Percentiles rank a stretch among this genome's conserved stretches.
Evolutionary conservation across 2,329 filamentous ascomycete genomes (phyloP).

Genomic region (Cordyceps fumosorosea): DNA sequence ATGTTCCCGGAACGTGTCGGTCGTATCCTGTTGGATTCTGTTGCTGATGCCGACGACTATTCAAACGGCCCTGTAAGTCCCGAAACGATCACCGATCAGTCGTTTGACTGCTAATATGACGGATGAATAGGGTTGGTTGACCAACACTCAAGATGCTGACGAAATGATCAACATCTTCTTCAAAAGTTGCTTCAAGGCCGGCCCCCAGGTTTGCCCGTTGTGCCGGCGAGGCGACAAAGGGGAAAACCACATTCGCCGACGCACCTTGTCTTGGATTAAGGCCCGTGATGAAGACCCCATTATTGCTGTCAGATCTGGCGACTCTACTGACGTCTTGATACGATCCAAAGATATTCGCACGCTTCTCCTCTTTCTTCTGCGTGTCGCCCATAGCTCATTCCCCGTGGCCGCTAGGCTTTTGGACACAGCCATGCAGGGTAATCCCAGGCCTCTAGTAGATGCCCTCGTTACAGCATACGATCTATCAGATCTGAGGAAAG

Average conservation of each 20-base stretch:
- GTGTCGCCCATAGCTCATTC: neutral
- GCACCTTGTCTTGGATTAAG: slow-evolving; percentile 26
- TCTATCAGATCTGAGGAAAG: neutral
- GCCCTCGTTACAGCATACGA: fast-evolving
- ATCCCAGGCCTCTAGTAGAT: neutral
- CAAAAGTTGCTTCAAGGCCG: slow-evolving; percentile 28
- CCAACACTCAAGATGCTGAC: slow-evolving; percentile 32
- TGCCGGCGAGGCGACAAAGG: slow-evolving; percentile 20
- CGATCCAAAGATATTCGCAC: neutral
- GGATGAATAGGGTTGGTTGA: slow-evolving; percentile 26
- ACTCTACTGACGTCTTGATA: neutral
- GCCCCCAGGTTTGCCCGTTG: slow-evolving; percentile 24
- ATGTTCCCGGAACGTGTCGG: slow-evolving; percentile 32
- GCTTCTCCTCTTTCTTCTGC: neutral
- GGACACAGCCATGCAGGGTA: neutral
- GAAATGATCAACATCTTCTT: slow-evolving; percentile 29
- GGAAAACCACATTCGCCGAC: slow-evolving; percentile 23
- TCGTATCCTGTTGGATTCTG: slow-evolving; percentile 35
- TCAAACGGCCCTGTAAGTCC: slow-evolving; percentile 22
- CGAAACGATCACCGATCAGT: too few relatives aligned
- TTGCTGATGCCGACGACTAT: slow-evolving; percentile 33
- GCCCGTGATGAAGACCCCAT: neutral
- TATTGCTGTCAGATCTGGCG: neutral
- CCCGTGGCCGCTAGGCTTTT: neutral
- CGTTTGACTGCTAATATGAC: neutral